phyloP scores from a whole-genome alignment of 345 rosid species.

The Pelargonium nanum region DNA sequence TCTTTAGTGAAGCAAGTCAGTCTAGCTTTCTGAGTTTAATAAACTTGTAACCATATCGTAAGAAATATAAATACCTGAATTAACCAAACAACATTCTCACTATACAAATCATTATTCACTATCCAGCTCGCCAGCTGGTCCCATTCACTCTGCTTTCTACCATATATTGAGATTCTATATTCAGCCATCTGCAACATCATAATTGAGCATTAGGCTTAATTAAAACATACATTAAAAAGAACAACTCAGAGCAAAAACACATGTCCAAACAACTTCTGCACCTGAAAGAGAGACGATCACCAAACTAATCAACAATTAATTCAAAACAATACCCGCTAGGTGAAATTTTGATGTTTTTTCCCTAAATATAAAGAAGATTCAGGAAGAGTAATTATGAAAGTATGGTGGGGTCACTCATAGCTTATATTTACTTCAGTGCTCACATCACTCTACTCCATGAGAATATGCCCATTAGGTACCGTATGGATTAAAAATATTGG shows the following conservation, averaged over 20 bases:
- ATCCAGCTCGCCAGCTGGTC: conserved; percentile 99
- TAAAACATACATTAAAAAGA: neutral
- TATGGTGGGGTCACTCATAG: no score
- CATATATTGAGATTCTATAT: conserved; percentile 92
- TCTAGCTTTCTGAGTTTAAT: neutral
- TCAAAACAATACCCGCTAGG: neutral
- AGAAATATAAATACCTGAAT: conserved; percentile 60
- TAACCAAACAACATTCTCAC: conserved; percentile 97
- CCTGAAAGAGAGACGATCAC: neutral
- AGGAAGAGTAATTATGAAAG: no score
- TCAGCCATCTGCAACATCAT: conserved; percentile 76
- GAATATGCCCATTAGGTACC: no score
- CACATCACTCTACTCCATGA: no score
- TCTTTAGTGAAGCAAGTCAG: neutral
- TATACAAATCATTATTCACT: conserved; percentile 91
- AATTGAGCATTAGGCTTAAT: conserved; percentile 12
- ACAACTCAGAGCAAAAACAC: neutral
- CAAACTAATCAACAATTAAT: no score
- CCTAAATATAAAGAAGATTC: no score
- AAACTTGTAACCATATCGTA: neutral
- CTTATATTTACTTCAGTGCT: no score
- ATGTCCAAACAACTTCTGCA: neutral
- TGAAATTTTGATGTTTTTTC: no score
- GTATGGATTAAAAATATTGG: no score
- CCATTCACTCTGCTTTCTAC: conserved; percentile 99